phyloP scores from a whole-genome alignment of 805 yeast genomes.

The Candida argentea region DNA sequence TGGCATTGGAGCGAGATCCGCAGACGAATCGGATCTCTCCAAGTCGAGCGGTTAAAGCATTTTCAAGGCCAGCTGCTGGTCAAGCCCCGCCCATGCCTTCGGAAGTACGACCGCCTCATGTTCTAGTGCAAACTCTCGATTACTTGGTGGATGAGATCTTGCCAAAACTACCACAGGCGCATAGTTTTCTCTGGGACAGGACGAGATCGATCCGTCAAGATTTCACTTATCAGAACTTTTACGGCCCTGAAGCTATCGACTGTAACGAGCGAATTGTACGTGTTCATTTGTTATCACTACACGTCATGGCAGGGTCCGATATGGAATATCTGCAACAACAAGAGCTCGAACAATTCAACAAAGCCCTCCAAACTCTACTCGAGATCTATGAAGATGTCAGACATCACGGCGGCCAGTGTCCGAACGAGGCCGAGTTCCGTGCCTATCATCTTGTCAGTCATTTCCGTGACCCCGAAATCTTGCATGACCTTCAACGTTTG shows the following conservation, averaged over 20 bases:
- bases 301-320: constrained; percentile 67
- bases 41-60: constrained; percentile 71
- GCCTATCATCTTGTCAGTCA: constrained; percentile 79
- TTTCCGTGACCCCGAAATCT: constrained; percentile 76
- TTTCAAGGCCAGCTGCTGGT: constrained; percentile 95
- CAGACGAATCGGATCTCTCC: constrained; percentile 42
- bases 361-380: constrained; percentile 76
- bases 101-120: constrained; percentile 88
- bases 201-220: constrained; percentile 95
- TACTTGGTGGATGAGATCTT: constrained; percentile 60
- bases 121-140: constrained; percentile 55
- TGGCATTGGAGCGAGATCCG: constrained; percentile 63
- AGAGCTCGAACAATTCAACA: constrained; percentile 88
- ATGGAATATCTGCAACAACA: constrained; percentile 86
- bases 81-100: constrained; percentile 97
- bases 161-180: constrained; percentile 68
- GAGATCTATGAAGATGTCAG: constrained; percentile 82
- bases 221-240: constrained; percentile 88
- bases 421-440: constrained; percentile 88
- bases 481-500: constrained; percentile 58
- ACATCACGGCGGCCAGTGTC: constrained; percentile 54
- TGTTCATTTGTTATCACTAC: constrained; percentile 73
- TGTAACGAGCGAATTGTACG: constrained; percentile 89
- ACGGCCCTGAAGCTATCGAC: constrained; percentile 87
- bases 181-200: constrained; percentile 93